These are phyloP conservation scores for Mycena citricolor DNA, from an alignment of 1,284 basidiomycete species.

Conservation along the genomic window DNA sequence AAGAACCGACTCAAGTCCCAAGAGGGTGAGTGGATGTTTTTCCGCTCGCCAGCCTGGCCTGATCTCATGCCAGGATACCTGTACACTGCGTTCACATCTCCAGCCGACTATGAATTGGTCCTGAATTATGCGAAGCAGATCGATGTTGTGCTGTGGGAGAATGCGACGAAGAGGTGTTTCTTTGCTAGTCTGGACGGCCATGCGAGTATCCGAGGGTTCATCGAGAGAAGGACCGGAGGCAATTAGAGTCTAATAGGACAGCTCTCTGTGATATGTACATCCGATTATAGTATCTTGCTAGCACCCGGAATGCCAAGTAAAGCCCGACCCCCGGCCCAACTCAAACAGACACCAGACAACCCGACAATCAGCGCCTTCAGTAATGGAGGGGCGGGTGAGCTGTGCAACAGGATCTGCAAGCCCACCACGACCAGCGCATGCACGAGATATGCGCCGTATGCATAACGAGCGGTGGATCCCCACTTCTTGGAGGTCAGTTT, in stretches of 20 bases:
- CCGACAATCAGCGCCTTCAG: constrained; percentile 2
- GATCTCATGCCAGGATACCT: constrained; percentile 63
- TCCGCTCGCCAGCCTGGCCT: constrained; percentile 24
- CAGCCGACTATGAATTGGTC: constrained; percentile 86
- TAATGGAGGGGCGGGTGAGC: neutral
- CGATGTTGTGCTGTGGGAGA: constrained; percentile 81
- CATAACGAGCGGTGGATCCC: neutral
- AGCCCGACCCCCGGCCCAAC: too few species aligned
- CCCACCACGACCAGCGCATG: constrained; percentile 1
- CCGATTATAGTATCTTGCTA: neutral
- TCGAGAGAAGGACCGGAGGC: constrained; percentile 60
- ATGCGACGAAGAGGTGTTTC: constrained; percentile 68
- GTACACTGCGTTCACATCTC: constrained; percentile 85
- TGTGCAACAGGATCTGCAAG: constrained; percentile 1
- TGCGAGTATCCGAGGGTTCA: constrained; percentile 75
- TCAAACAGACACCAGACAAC: neutral
- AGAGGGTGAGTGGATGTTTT: constrained; percentile 57
- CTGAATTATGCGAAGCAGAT: constrained; percentile 83
- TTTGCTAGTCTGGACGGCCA: constrained; percentile 84
- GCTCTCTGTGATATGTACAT: too few species aligned
- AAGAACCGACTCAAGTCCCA: constrained; percentile 87
- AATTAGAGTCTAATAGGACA: too few species aligned
- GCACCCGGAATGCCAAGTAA: too few species aligned
- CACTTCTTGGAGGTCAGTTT: neutral
- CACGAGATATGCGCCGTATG: constrained; percentile 2